Base-by-base conservation (phyloP, 805 yeast species). In the Saturnispora silvae region DNA sequence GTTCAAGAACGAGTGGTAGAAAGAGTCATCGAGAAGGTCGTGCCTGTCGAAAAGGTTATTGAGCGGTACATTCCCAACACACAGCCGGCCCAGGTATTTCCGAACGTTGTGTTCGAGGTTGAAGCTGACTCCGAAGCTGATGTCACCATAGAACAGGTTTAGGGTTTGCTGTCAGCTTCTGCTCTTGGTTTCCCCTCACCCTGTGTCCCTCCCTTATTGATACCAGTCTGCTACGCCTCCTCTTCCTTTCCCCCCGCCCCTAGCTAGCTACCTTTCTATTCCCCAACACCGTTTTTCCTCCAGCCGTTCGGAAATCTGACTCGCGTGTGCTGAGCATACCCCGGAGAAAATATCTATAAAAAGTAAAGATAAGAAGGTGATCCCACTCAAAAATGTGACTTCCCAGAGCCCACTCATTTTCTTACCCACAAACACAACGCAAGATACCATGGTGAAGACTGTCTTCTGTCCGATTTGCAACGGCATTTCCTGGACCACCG, bases 401-500 rank as follows among this genome's bases (percentile, higher is more conserved):
- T 18, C 6, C 19, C 27, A 10, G 13, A 8, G 23, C 31, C 24
- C 24, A 15, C n/a, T 11, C 18, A 14, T 4, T 14, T 28, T 15
- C 17, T 34, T 15, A 8, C 14, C 29, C 33, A 20, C 14, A 4
- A 39, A 27, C 25, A 23, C 25, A 23, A 23, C 25, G 30, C 8
- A 14, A 3, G 8, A 20, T 9, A 22, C 11, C 17, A 60, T 60
- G 64, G 54, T 61, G 39, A 38, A 50, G 20, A 51, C 64, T 24
- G 62, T 64, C 23, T 55, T 60, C 26, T 62, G 65, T 40, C 62
- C 63, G 18, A 43, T 61, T 17, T 61, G 65, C 41, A 51, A 71
- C 44, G 68, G 67, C 49, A 72, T 73, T 46, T 64, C 77, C 11
- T 75, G 81, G 81, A 65, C 76, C 29, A 80, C 80, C n/a, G 71